Evolutionary conservation across 2,329 filamentous ascomycete genomes (phyloP).

Genomic region (Helicocarpus griseus): DNA sequence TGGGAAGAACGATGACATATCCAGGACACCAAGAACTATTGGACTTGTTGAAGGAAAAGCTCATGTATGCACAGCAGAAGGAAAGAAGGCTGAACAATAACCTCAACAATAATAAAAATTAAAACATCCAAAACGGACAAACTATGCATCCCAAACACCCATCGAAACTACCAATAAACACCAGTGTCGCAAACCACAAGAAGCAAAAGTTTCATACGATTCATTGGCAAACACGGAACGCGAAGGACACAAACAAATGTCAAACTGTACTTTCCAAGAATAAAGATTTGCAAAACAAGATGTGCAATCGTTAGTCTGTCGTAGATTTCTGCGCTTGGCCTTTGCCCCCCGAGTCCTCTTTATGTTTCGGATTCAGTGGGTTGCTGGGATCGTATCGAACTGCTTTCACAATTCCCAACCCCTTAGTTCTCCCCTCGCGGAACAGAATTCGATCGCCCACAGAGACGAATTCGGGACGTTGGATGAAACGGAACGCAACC

Average conservation of each 20-base stretch:
- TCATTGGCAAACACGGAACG: neutral
- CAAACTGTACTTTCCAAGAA: neutral
- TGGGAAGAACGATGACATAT: too few relatives aligned
- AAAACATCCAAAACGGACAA: too few relatives aligned
- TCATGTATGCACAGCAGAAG: too few relatives aligned
- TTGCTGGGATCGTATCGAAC: conserved; percentile 70
- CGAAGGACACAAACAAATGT: neutral
- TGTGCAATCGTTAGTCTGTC: conserved; percentile 4
- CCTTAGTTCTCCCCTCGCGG: conserved; percentile 89
- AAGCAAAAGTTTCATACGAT: neutral
- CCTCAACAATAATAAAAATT: too few relatives aligned
- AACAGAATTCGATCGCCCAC: conserved; percentile 86
- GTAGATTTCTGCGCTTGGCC: neutral
- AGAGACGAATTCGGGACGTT: conserved; percentile 82
- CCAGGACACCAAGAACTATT: too few relatives aligned
- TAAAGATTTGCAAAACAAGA: neutral
- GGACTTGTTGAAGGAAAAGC: too few relatives aligned
- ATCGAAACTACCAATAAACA: neutral
- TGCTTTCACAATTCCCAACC: conserved; percentile 84
- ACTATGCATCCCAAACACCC: neutral
- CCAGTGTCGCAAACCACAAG: neutral
- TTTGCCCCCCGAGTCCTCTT: conserved; percentile 16
- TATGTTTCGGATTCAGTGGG: conserved; percentile 34
- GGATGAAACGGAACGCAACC: conserved; percentile 90
- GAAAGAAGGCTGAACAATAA: too few relatives aligned